Base-by-base conservation (phyloP, 345 rosid genomes). In the Brassica nigra region DNA sequence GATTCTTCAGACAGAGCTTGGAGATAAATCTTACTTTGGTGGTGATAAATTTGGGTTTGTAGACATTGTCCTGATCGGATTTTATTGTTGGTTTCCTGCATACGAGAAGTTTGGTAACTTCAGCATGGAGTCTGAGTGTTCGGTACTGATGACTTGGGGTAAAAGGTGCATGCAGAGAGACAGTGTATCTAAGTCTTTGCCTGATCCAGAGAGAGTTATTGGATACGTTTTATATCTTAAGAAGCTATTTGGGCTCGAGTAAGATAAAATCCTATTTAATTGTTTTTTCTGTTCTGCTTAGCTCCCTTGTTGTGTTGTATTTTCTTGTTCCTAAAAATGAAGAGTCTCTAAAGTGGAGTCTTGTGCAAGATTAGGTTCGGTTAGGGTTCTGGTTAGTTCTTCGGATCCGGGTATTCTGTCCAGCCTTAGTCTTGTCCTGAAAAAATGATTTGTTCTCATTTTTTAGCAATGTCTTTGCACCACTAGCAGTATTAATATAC, bases 1-100 rank as follows among this genome's bases (percentile, higher is more conserved):
- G 72, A 47, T 34, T 68, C 72, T 68, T 47, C 39, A 68, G 8
- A 14, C 23, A n/a, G 72, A 68, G 61, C 72, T 68, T 8, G 72
- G 72, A 68, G 61, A 68, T 2, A 68, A 28, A 47, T 8, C 27
- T 47, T 68, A 68, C 59, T 68, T 68, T 28, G 72, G 72, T 7
- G 72, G 61, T 10, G 27, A 68, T 28, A n/a, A 8, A n/a, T 68
- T 68, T 4, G 72, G 72, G 7, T 68, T 28, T 68, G 23, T 47
- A 47, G 72, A 68, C 61, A 49, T 47, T 47, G 37, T 15, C 27
- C 3, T 68, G 61, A 28, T 68, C 47, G 61, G 61, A 4, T 68
- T 47, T 61, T 68, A 47, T 12, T 27, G 61, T 1, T 68, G 61
- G 72, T 68, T 47, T 8, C 61, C 37, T 1, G 72, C 39, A 27